Evolutionary conservation across 352 stramenopile species (phyloP).

Genomic region (Globisporangium carolinianum): DNA sequence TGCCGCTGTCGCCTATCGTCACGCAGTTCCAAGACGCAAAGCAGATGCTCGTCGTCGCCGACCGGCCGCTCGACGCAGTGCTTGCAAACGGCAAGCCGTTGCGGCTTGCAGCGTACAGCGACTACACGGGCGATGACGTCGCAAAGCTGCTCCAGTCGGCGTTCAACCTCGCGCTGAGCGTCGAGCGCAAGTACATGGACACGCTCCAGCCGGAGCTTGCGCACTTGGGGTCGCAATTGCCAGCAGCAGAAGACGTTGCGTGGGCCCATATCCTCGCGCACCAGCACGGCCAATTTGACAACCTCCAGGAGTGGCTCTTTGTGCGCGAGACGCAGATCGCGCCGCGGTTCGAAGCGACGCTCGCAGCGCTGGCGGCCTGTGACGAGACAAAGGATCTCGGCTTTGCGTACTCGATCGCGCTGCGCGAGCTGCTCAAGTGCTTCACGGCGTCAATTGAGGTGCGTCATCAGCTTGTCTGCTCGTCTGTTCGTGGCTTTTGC

Average conservation of each 20-base stretch:
- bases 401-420: conserved; percentile 73
- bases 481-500: neutral
- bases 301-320: conserved; percentile 79
- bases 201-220: conserved; percentile 37
- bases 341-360: conserved; percentile 51
- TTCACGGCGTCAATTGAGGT: conserved; percentile 79
- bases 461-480: neutral
- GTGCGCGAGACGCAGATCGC: conserved; percentile 79
- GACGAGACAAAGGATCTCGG: conserved; percentile 70
- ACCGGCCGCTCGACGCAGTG: conserved; percentile 51
- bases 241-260: conserved; percentile 52
- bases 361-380: conserved; percentile 45
- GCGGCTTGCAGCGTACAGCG: conserved; percentile 20
- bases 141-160: conserved; percentile 68
- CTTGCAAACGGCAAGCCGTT: conserved; percentile 68
- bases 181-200: conserved; percentile 81
- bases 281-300: conserved; percentile 79
- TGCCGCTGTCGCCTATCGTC: conserved; percentile 26
- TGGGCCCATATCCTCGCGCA: conserved; percentile 79
- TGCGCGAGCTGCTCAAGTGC: conserved; percentile 75
- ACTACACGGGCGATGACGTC: conserved; percentile 50
- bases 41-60: conserved; percentile 51
- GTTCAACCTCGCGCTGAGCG: conserved; percentile 74
- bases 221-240: conserved; percentile 21
- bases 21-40: conserved; percentile 36